Conservation (phyloP, 495 filamentous ascomycete genomes). For the Mycothermus thermophilus region DNA sequence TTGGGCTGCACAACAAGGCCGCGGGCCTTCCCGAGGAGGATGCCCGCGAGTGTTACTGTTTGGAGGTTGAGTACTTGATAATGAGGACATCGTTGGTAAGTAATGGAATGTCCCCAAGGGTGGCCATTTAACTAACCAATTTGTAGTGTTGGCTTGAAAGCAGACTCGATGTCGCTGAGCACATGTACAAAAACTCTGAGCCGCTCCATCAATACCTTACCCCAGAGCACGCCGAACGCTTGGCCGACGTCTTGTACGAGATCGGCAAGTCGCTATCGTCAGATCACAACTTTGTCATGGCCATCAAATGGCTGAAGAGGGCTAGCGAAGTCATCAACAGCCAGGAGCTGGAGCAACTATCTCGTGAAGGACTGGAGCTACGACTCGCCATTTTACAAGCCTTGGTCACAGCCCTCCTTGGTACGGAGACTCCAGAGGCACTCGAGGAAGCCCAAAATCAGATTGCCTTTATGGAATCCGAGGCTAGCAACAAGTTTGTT, state of each 20-base stretch:
- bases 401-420: slow-evolving; percentile 41
- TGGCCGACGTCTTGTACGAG: slow-evolving; percentile 59
- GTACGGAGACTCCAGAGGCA: slow-evolving; percentile 27
- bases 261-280: slow-evolving; percentile 50
- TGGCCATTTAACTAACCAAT: no score
- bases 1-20: slow-evolving; percentile 32
- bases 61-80: slow-evolving; percentile 54
- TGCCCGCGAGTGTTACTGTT: slow-evolving; percentile 18
- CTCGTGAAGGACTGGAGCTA: slow-evolving; percentile 47
- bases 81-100: slow-evolving; percentile 55
- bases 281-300: slow-evolving; percentile 37
- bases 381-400: slow-evolving; percentile 52
- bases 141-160: slow-evolving; percentile 60
- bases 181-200: slow-evolving; percentile 52
- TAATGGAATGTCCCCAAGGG: slow-evolving; percentile 1
- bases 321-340: slow-evolving; percentile 45
- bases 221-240: slow-evolving; percentile 40
- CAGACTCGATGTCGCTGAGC: slow-evolving; percentile 60
- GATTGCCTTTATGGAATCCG: slow-evolving; percentile 43
- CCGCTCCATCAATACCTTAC: slow-evolving; percentile 28
- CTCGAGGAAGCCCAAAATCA: slow-evolving; percentile 42
- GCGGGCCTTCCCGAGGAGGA: slow-evolving; percentile 17
- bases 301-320: slow-evolving; percentile 62
- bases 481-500: slow-evolving; percentile 46
- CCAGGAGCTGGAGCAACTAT: slow-evolving; percentile 42